Evolutionary conservation across 106 monocot species (phyloP), one percentile per base, ranked within the genome.

Genomic region (Dendrobium officinale): DNA sequence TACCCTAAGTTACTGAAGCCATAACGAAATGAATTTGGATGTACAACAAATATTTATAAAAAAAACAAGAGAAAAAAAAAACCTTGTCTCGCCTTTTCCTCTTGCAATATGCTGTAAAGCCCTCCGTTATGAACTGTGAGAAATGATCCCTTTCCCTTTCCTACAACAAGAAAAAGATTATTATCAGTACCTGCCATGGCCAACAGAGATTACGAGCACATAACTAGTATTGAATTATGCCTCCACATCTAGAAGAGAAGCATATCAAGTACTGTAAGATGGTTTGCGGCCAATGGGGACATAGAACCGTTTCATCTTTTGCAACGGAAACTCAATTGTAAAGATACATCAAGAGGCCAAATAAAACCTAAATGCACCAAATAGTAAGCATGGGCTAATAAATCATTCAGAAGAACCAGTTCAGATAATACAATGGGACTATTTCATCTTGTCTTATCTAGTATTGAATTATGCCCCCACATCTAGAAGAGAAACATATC

Each of bases 61-160:
- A 66, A 61, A 20, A 49, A 48, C 3, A 74, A 41, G 78, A 37
- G 79, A 67, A 9, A 80, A 22, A 44, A 11, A 9, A 9, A 74
- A 99, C 99, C 95, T 99, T 95, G 79, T 99, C 99, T 55, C 91
- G 86, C 78, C 95, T 91, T 91, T 99, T 99, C 75, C 99, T 87
- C 80, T 89, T 99, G 81, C 95, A 99, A 72, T 99, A 99, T n/a
- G 93, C 88, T 79, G 90, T 86, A 78, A 99, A 99, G 42, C 90
- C 85, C 95, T 99, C 99, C 68, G 91, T 95, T 78, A 99, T 85
- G 78, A 99, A 99, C 77, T 99, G 95, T 77, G 99, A 93, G 55
- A 99, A 99, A 84, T 99, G 99, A 80, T 93, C 99, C 73, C 91
- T 89, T 79, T 99, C 95, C 78, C 87, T 89, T 81, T 99, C 99